Evolutionary conservation across 2,329 filamentous ascomycete genomes (phyloP), one percentile per base, ranked within the genome.

Genomic region (Cladophialophora carrionii): DNA sequence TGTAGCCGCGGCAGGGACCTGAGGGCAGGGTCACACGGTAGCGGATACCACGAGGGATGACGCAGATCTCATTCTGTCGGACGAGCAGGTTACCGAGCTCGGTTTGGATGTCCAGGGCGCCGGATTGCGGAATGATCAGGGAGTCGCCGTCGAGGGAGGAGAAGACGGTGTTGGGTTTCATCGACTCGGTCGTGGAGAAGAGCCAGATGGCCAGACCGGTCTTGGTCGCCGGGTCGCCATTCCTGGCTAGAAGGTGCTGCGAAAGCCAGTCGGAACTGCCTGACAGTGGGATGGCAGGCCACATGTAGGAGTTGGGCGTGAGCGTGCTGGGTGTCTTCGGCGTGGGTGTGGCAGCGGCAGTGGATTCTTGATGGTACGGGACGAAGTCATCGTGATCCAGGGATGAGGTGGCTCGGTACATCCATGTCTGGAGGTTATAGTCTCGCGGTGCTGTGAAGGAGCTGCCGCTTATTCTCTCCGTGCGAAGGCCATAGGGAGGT

Each of bases 81-180:
- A 90, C 86, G 57, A 87, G 82, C 0, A 90, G 74, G 29, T 81
- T 81, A 4, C 88, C 88, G 17, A 90, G 82, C 72, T 90, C 88
- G 2, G 88, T 90, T 72, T 88, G 87, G 53, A 90, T 87, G 69
- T 90, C 85, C 1, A 90, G 79, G 0, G 83, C 79, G 12, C 88
- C 88, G 68, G 87, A 82, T 65, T 90, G 88, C 0, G 84, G 86
- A 2, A 90, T 81, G 54, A 90, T 87, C 59, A 90, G 77, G 66
- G 88, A 82, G 73, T 90, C 88, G 17, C 88, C 88, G 65, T 90
- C 88, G 1, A 85, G 84, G 51, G 82, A 85, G 71, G 84, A 85
- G 72, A 86, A 86, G 1, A 84, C 84, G 64, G 82, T 80, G 41
- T 81, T 78, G 34, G 78, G 79, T 20, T 48, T 22, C 84, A 86